Percentiles rank a stretch among this genome's conserved stretches.
Conservation (phyloP, 2,329 filamentous ascomycete species). For the Aspergillus sp. region DNA sequence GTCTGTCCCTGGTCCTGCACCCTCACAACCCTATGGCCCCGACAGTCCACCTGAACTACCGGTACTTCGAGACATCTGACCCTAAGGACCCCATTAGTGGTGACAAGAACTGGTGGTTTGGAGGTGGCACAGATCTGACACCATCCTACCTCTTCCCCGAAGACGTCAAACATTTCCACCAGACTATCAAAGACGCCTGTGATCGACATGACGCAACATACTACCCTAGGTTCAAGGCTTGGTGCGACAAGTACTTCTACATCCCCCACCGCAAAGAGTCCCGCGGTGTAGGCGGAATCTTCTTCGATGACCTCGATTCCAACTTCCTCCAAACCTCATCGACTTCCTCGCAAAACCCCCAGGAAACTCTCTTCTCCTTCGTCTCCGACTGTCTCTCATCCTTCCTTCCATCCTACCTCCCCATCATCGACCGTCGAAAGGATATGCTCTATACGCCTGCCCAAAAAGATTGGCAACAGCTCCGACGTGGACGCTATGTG, state of each 20-base stretch:
- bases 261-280: conserved; percentile 85
- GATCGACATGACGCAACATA: conserved; percentile 89
- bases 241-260: conserved; percentile 97
- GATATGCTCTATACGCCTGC: conserved; percentile 81
- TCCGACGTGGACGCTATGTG: conserved; percentile 89
- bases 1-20: conserved; percentile 86
- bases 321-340: conserved; percentile 33
- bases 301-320: conserved; percentile 93
- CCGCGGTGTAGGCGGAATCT: conserved; percentile 89
- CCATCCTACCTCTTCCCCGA: conserved; percentile 94
- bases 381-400: conserved; percentile 76
- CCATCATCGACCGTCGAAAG: conserved; percentile 81
- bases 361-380: conserved; percentile 85
- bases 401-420: conserved; percentile 85
- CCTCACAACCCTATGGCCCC: conserved; percentile 94
- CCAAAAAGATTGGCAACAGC: conserved; percentile 95
- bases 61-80: conserved; percentile 94
- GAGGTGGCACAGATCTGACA: conserved; percentile 88
- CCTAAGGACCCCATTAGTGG: conserved; percentile 62
- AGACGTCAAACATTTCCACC: conserved; percentile 94
- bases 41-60: conserved; percentile 95
- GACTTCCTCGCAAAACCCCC: conserved; percentile 62
- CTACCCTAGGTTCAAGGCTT: conserved; percentile 92
- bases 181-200: conserved; percentile 83
- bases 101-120: conserved; percentile 89